Percentiles rank a stretch among this genome's conserved stretches.
Conservation (phyloP, 148 eudicot species). For the Silene conica region DNA sequence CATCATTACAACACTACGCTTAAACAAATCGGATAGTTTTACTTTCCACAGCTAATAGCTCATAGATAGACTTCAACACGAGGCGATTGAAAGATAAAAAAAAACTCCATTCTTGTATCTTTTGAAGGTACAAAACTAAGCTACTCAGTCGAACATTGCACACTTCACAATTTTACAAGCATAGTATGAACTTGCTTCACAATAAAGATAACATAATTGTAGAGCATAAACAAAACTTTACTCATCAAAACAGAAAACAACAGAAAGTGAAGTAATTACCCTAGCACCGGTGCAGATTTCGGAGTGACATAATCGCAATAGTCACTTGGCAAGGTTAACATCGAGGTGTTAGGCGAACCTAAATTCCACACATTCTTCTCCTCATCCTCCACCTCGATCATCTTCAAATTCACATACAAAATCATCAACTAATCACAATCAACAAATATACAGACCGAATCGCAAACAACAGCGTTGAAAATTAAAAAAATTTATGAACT, state of each 20-base stretch:
- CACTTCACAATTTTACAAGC: too few species aligned
- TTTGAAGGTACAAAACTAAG: too few species aligned
- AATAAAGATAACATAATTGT: not conserved
- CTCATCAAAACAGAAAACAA: too few species aligned
- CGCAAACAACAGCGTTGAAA: conserved; percentile 6
- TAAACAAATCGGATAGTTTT: not conserved
- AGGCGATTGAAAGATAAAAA: too few species aligned
- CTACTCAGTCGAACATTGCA: too few species aligned
- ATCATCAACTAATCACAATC: not conserved
- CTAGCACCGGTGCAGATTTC: conserved; percentile 19
- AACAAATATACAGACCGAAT: not conserved
- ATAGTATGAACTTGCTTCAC: too few species aligned
- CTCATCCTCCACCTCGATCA: conserved; percentile 4
- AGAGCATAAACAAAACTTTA: too few species aligned
- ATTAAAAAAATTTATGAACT: conserved; percentile 1
- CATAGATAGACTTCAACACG: too few species aligned
- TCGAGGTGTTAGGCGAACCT: conserved; percentile 15
- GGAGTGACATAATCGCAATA: conserved; percentile 17
- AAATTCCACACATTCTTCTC: conserved; percentile 18
- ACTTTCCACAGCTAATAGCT: too few species aligned
- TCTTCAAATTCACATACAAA: conserved; percentile 7
- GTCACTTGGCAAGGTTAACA: conserved; percentile 14
- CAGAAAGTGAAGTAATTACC: conserved; percentile 7
- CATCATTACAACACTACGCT: not conserved
- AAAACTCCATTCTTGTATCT: too few species aligned